These are phyloP conservation scores for Metrosideros polymorpha DNA, from an alignment of 441 rosid species.

Conservation along the genomic window DNA sequence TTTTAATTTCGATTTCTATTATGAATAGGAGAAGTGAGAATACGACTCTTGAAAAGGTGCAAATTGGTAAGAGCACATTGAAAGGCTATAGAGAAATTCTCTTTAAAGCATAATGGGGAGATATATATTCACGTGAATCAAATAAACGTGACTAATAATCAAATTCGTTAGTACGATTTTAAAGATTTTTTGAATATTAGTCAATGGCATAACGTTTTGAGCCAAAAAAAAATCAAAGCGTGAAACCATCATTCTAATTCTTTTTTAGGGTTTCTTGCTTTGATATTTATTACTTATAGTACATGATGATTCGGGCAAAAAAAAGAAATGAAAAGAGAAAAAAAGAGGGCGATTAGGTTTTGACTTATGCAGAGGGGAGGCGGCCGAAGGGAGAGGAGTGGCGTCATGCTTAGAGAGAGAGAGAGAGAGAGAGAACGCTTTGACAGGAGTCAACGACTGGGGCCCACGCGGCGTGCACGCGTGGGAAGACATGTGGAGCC, in stretches of 20 bases:
- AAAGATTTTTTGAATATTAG: no score
- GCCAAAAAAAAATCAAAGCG: no score
- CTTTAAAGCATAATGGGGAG: neutral
- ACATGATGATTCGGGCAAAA: neutral
- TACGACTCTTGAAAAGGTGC: neutral
- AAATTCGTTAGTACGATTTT: no score
- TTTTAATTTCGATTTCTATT: neutral
- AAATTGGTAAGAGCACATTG: neutral
- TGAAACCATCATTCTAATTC: no score
- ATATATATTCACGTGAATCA: neutral
- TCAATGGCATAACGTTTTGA: no score
- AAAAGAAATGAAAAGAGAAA: no score
- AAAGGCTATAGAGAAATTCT: neutral
- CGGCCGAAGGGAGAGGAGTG: neutral
- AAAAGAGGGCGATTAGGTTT: neutral
- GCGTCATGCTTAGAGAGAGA: slow-evolving; percentile 17
- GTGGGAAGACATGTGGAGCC: slow-evolving; percentile 29
- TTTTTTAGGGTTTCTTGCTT: neutral
- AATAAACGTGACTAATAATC: fast-evolving
- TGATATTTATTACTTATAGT: neutral
- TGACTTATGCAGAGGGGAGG: neutral
- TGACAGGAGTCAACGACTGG: slow-evolving; percentile 43
- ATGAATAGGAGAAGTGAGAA: neutral
- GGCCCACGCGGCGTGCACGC: slow-evolving; percentile 91
- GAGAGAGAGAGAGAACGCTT: neutral